A percentile compares a stretch with the other conserved stretches of the same genome.
Evolutionary conservation across 2,329 filamentous ascomycete genomes (phyloP).

Genomic region (Cercospora sp.): DNA sequence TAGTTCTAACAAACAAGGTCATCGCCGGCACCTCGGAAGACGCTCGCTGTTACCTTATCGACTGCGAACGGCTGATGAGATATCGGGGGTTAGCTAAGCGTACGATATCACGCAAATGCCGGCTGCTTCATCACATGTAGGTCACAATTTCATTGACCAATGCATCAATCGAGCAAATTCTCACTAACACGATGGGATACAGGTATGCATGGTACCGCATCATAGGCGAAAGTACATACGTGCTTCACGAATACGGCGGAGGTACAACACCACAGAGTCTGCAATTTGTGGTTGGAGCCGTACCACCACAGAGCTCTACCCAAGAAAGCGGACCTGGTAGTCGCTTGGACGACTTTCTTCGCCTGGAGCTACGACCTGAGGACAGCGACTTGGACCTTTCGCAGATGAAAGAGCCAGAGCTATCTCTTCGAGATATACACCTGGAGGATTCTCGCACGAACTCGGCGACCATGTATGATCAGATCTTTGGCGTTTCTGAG

Average conservation of each 20-base stretch:
- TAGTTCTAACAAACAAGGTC: neutral
- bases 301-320: neutral
- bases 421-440: constrained; percentile 44
- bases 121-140: constrained; percentile 43
- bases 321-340: constrained; percentile 5
- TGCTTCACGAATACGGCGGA: constrained; percentile 30
- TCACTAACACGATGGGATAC: neutral
- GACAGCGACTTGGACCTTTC: constrained; percentile 45
- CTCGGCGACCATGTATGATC: constrained; percentile 42
- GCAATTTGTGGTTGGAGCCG: neutral
- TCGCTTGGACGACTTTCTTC: constrained; percentile 45
- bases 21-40: constrained; percentile 33
- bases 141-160: neutral
- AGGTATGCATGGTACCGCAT: constrained; percentile 43
- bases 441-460: constrained; percentile 41
- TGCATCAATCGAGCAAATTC: neutral
- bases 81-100: constrained; percentile 41
- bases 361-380: constrained; percentile 39
- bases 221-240: constrained; percentile 32
- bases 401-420: constrained; percentile 40
- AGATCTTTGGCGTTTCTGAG: constrained; percentile 48
- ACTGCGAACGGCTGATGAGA: constrained; percentile 44
- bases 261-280: neutral
- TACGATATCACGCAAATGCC: constrained; percentile 41
- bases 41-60: constrained; percentile 42